Conservation (phyloP, 371 early-diverging fungal genomes). For the Haplosporangium sp. region DNA sequence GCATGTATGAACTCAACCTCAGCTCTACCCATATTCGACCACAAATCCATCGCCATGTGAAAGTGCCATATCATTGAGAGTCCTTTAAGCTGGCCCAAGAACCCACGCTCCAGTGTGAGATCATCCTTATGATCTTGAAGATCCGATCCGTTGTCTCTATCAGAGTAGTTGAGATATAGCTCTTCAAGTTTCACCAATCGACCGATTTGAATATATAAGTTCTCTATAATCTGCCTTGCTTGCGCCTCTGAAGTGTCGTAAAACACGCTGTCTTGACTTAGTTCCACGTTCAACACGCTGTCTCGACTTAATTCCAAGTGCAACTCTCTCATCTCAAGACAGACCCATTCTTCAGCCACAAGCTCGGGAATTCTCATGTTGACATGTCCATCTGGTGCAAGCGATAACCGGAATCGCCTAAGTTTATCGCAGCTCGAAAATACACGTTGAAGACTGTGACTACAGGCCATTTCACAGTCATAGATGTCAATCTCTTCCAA, state of each 20-base stretch:
- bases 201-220: background rate
- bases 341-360: too few relatives aligned
- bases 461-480: too few relatives aligned
- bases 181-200: background rate
- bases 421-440: too few relatives aligned
- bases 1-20: conserved; percentile 9
- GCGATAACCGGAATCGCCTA: too few relatives aligned
- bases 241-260: background rate
- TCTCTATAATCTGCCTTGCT: background rate
- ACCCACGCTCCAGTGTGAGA: background rate
- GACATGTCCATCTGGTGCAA: too few relatives aligned
- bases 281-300: background rate
- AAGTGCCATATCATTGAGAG: background rate
- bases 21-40: conserved; percentile 5
- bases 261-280: background rate
- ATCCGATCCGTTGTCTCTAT: background rate
- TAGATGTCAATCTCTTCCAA: too few relatives aligned
- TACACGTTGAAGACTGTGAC: too few relatives aligned
- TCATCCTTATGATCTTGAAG: background rate
- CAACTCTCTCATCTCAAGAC: background rate
- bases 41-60: background rate
- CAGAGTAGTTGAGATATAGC: background rate
- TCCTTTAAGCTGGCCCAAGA: background rate
- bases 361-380: too few relatives aligned
- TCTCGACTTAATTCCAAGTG: background rate